Base-by-base conservation (phyloP, 495 filamentous ascomycete species). In the Polyplosphaeria fusca region DNA sequence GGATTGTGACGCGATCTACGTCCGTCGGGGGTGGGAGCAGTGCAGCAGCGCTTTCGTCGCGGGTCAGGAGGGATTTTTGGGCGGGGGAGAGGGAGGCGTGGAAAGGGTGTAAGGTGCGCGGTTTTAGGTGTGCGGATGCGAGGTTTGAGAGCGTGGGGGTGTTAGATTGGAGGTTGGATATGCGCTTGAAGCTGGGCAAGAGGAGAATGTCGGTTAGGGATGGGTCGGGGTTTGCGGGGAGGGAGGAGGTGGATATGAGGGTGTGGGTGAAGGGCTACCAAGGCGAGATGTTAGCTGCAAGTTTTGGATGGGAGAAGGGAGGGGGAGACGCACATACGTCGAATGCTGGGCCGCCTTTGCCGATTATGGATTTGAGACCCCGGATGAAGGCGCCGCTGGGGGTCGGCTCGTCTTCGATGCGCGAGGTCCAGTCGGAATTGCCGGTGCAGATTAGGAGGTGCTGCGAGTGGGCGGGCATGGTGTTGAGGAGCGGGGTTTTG, bases 401-500 rank as follows among this genome's bases (percentile, higher is more conserved):
- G 16, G 73, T 77, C 43, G 53, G 52, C 47, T 86, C 81, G 78
- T 95, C 68, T 69, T 86, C 74, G 68, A 91, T 85, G 38, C 76
- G 74, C 67, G 77, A 81, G 16, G 78, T 77, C 93, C 93, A 98
- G 69, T 96, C 88, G 19, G 75, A 65, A 52, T 82, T 79, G 5
- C 88, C 89, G 0, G 91, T 95, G 53, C 82, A 87, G 14, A 96
- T 76, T 2, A 98, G 68, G 3, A 96, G 77, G 50, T 97, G 91
- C 59, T 90, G 83, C 16, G 82, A 77, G 68, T 96, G 93, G n/a
- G 75, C 70, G 3, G 86, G 77, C 73, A 96, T 88, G 3, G 88
- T 86, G 16, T 84, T 84, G 64, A 83, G 83, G 40, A 97, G 69
- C 2, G 79, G 72, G 47, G 80, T 83, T 27, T 79, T 69, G 59